Conservation (phyloP, 2,329 filamentous ascomycete genomes). For the Pseudohalonectria lignicola region DNA sequence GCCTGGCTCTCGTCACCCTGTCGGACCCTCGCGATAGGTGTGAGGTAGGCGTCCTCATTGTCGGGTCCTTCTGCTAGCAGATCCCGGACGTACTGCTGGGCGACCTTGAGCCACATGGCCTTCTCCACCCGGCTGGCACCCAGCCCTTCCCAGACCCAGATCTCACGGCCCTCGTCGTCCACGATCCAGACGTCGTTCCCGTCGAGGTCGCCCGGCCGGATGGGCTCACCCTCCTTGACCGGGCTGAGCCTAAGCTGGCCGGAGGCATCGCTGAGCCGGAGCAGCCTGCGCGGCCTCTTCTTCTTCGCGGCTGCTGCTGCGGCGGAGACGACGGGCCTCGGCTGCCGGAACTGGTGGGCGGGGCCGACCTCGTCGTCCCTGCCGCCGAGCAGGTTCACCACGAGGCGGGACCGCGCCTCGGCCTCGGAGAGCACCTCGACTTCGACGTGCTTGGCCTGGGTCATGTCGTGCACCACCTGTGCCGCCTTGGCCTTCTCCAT, state of each 20-base stretch:
- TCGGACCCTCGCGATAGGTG: constrained; percentile 43
- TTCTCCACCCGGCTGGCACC: constrained; percentile 47
- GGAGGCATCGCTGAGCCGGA: constrained; percentile 51
- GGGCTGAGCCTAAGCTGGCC: constrained; percentile 46
- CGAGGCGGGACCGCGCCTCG: constrained; percentile 40
- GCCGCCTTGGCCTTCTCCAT: constrained; percentile 62
- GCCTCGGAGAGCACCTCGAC: constrained; percentile 54
- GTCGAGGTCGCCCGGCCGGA: constrained; percentile 39
- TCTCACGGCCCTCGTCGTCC: constrained; percentile 40
- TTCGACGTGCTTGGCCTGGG: constrained; percentile 49
- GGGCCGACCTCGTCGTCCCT: constrained; percentile 26
- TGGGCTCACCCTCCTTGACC: constrained; percentile 40
- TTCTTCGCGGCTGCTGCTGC: constrained; percentile 8
- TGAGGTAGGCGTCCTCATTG: constrained; percentile 25
- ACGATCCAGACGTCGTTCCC: constrained; percentile 52
- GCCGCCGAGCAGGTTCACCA: constrained; percentile 46
- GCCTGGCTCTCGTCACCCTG: constrained; percentile 43
- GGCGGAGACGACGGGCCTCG: constrained; percentile 24
- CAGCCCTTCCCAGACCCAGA: constrained; percentile 59
- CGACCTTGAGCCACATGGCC: constrained; percentile 47
- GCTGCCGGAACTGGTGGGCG: constrained; percentile 27
- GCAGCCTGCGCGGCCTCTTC: constrained; percentile 27
- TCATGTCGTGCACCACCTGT: constrained; percentile 55
- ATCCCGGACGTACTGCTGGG: constrained; percentile 41
- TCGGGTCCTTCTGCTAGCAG: constrained; percentile 19